Percentiles rank a stretch among this genome's conserved stretches.
phyloP scores from a whole-genome alignment of 768 basidiomycete genomes.

The Serendipita sp. region DNA sequence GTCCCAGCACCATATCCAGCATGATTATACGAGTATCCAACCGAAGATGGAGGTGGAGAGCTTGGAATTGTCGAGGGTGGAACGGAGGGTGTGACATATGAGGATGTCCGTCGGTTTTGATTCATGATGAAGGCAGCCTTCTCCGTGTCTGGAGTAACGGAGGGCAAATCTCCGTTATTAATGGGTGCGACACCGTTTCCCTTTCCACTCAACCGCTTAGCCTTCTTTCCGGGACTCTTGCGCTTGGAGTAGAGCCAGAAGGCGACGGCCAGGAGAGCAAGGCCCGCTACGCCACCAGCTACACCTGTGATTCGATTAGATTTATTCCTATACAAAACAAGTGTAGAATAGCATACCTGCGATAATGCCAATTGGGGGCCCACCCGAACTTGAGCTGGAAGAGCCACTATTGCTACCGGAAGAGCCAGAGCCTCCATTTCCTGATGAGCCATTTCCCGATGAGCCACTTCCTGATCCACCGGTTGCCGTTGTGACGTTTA shows the following conservation, averaged over 20 bases:
- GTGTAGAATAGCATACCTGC: neutral
- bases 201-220: neutral
- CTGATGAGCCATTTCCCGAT: neutral
- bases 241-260: neutral
- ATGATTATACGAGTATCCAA: too few relatives aligned
- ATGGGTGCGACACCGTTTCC: too few relatives aligned
- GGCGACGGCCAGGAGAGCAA: neutral
- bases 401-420: neutral
- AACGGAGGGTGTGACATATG: neutral
- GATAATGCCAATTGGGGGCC: neutral
- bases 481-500: neutral
- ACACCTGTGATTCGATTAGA: neutral
- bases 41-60: neutral
- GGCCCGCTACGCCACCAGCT: neutral
- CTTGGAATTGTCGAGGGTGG: neutral
- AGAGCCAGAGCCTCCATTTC: neutral
- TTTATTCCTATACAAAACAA: neutral
- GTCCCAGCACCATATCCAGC: too few relatives aligned
- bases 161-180: neutral
- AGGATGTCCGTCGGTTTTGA: neutral
- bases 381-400: neutral
- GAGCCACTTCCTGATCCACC: neutral
- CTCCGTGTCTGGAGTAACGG: neutral
- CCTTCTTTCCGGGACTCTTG: neutral
- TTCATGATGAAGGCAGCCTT: neutral